phyloP scores from a whole-genome alignment of 768 basidiomycete genomes.

The Suillus weaverae region DNA sequence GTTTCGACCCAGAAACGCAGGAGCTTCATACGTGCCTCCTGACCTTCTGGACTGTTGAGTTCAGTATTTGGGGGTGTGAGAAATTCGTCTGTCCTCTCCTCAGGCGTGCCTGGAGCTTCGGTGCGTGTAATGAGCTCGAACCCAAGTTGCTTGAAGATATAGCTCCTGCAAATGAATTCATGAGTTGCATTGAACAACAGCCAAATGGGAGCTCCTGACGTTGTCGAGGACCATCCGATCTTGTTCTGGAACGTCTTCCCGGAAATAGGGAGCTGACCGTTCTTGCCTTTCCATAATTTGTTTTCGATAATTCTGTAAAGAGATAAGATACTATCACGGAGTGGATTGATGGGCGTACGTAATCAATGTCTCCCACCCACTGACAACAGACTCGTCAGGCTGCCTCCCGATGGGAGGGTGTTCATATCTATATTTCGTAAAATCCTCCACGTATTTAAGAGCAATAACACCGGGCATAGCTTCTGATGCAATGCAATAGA shows the following conservation, averaged over 20 bases:
- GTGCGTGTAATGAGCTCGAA: conserved; percentile 30
- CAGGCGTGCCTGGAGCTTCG: conserved; percentile 19
- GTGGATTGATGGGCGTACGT: conserved; percentile 45
- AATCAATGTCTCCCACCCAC: conserved; percentile 65
- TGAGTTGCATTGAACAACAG: conserved; percentile 13
- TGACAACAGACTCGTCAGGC: conserved; percentile 52
- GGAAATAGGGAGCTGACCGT: conserved; percentile 52
- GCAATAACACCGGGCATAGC: conserved; percentile 76
- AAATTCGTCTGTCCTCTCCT: conserved; percentile 33
- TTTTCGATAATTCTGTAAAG: conserved; percentile 68
- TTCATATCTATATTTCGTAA: conserved; percentile 57
- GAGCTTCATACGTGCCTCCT: conserved; percentile 56
- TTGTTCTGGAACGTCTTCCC: conserved; percentile 59
- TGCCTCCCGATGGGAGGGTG: conserved; percentile 59
- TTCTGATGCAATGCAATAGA: conserved; percentile 69
- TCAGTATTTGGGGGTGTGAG: conserved; percentile 61
- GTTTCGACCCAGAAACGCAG: conserved; percentile 83
- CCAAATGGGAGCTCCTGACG: conserved; percentile 44
- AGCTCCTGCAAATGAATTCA: conserved; percentile 28
- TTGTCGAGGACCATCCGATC: conserved; percentile 61
- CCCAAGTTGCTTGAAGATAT: conserved; percentile 43
- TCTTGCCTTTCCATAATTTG: conserved; percentile 70
- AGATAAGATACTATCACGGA: not conserved
- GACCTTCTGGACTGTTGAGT: conserved; percentile 43
- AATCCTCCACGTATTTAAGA: conserved; percentile 58